Evolutionary conservation across 2,329 filamentous ascomycete species (phyloP).

Genomic region (Phialophora tarda): DNA sequence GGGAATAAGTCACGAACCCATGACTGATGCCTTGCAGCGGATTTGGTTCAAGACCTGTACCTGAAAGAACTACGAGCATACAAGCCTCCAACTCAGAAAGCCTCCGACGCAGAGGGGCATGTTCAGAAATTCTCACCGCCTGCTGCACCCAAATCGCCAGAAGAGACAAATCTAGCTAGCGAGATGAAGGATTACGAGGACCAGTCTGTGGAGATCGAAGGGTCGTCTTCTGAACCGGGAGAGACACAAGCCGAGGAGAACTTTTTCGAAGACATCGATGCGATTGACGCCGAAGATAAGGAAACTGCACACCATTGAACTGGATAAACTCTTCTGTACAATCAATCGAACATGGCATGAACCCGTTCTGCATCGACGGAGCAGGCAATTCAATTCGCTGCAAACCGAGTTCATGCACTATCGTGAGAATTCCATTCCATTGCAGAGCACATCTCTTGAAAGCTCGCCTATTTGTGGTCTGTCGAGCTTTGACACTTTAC

Average conservation of each 20-base stretch:
- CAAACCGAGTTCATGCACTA: not conserved
- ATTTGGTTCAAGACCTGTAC: slow-evolving; percentile 97
- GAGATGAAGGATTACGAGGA: slow-evolving; percentile 93
- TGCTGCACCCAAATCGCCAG: slow-evolving; percentile 82
- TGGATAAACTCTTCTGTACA: slow-evolving; percentile 23
- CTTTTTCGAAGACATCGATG: slow-evolving; percentile 80
- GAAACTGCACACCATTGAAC: slow-evolving; percentile 47
- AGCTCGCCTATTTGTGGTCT: not conserved
- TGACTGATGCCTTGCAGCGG: slow-evolving; percentile 65
- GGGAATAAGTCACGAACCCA: not conserved
- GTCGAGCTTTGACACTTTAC: not conserved
- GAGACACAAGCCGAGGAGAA: slow-evolving; percentile 66
- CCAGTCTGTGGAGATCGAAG: slow-evolving; percentile 93
- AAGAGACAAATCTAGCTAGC: slow-evolving; percentile 89
- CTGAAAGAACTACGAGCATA: slow-evolving; percentile 94
- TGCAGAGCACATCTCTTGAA: not conserved
- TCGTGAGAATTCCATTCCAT: not conserved
- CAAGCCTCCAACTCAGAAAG: slow-evolving; percentile 84
- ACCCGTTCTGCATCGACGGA: slow-evolving; percentile 14
- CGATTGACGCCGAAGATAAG: slow-evolving; percentile 51
- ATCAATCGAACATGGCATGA: slow-evolving; percentile 28
- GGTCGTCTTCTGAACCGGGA: slow-evolving; percentile 71
- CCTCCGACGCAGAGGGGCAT: slow-evolving; percentile 84
- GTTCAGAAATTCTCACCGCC: slow-evolving; percentile 86
- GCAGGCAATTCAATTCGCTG: not conserved